These are phyloP conservation scores for Alternaria longipes DNA, from an alignment of 2,329 filamentous ascomycete species.

Conservation along the genomic window DNA sequence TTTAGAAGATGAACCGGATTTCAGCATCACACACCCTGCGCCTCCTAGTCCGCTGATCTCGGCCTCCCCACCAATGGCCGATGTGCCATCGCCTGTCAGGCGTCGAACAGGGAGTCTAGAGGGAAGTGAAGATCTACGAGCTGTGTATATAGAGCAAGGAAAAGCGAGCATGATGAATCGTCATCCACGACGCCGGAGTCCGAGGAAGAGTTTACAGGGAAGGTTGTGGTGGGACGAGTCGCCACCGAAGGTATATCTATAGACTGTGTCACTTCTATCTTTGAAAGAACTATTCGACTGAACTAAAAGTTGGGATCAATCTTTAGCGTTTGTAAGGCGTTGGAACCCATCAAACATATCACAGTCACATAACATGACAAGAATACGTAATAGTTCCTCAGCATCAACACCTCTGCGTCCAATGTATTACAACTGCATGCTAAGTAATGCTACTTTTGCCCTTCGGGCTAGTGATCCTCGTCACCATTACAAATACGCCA, in stretches of 20 bases:
- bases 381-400: background rate
- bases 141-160: slow-evolving; percentile 5
- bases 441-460: background rate
- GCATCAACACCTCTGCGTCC: background rate
- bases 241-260: background rate
- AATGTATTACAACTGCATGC: slow-evolving; percentile 9
- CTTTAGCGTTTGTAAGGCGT: background rate
- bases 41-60: background rate
- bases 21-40: slow-evolving; percentile 7
- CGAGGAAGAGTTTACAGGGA: background rate
- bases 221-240: slow-evolving; percentile 4
- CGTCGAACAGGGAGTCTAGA: background rate
- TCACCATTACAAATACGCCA: background rate
- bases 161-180: background rate
- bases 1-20: background rate
- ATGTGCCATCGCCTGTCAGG: background rate
- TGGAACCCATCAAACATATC: background rate
- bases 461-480: background rate
- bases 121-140: background rate
- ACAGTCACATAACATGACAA: background rate
- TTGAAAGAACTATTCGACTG: too few species aligned
- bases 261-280: background rate
- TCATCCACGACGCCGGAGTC: background rate
- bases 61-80: background rate
- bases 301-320: too few species aligned